Evolutionary conservation across 1,284 basidiomycete species (phyloP).

Genomic region (Heliocybe sulcata): DNA sequence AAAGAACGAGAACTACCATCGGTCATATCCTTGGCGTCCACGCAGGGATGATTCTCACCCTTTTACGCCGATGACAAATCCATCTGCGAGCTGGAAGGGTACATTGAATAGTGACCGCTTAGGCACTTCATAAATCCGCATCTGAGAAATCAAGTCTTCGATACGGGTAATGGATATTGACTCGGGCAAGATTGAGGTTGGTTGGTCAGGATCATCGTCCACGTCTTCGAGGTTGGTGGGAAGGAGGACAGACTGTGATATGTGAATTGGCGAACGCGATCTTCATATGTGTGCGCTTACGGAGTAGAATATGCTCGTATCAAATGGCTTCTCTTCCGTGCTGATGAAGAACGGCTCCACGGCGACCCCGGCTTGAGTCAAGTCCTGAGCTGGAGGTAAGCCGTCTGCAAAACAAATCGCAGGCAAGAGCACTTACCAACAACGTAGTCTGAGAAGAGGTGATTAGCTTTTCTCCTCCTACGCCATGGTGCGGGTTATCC

Average conservation of each 20-base stretch:
- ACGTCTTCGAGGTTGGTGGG: slow-evolving; percentile 40
- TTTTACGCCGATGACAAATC: slow-evolving; percentile 84
- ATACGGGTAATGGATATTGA: slow-evolving; percentile 66
- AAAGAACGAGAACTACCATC: background rate
- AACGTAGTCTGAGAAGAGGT: slow-evolving; percentile 66
- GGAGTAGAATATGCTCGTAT: slow-evolving; percentile 78
- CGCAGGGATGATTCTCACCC: slow-evolving; percentile 73
- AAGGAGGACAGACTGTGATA: slow-evolving; percentile 53
- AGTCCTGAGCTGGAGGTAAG: slow-evolving; percentile 48
- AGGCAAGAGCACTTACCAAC: slow-evolving; percentile 32
- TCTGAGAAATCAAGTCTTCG: slow-evolving; percentile 76
- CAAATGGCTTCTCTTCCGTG: slow-evolving; percentile 62
- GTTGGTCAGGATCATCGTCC: slow-evolving; percentile 27
- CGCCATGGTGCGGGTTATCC: slow-evolving; percentile 55
- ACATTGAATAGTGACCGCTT: slow-evolving; percentile 87
- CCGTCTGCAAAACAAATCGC: background rate
- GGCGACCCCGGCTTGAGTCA: slow-evolving; percentile 73
- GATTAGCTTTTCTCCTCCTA: slow-evolving; percentile 44
- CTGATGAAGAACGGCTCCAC: slow-evolving; percentile 93
- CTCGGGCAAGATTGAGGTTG: slow-evolving; percentile 43
- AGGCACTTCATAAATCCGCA: slow-evolving; percentile 80
- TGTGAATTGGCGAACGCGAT: slow-evolving; percentile 24
- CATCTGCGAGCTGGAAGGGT: slow-evolving; percentile 75
- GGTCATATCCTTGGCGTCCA: too few species aligned
- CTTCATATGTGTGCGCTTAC: slow-evolving; percentile 34